Base-by-base conservation (phyloP, 306 rosid species). In the Clitoria ternatea region DNA sequence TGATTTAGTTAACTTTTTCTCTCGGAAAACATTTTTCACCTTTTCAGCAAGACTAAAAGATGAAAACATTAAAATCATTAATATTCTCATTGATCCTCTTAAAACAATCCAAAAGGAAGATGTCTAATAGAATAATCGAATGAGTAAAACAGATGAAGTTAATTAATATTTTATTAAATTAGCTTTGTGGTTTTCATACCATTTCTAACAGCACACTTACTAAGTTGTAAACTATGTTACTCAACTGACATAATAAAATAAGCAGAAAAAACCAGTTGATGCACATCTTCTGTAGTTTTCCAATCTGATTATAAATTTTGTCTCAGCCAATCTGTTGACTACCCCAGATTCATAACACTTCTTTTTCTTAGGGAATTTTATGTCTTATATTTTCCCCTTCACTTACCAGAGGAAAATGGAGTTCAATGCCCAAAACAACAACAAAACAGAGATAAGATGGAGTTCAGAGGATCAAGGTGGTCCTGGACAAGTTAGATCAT, bases 71-170 rank as follows among this genome's bases (percentile, higher is more conserved):
- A 64, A 66, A 77, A 39, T 73, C 66, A 50, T 61, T 66, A 40
- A 61, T 60, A 61, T 35, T 66, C 76, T 64, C 39, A 8, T 80
- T 59, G 61, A 82, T 69, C 69, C 83, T 73, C 73, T 74, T 75
- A 37, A 27, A 37, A 33, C 61, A 64, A 37, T 61, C 49, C 56
- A 72, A 78, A 80, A 80, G 79, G 43, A 73, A 84, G 63, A 76
- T 75, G 83, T 64, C 88, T 73, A 37, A 63, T 74, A 53, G 79
- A 74, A 66, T 39, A 69, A 66, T 47, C 74, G 85, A 84, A 77
- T 53, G 85, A 73, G 61, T 72, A 77, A 59, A 7, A 14, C 13
- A 4, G 30, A 17, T 49, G 24, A 26, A 43, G 1, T 72, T 9
- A 66, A 59, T 79, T 22, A 70, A 59, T 79, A 72, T 73, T 83